These are phyloP conservation scores for Ceriops tagal DNA, from an alignment of 345 rosid species.

Conservation along the genomic window DNA sequence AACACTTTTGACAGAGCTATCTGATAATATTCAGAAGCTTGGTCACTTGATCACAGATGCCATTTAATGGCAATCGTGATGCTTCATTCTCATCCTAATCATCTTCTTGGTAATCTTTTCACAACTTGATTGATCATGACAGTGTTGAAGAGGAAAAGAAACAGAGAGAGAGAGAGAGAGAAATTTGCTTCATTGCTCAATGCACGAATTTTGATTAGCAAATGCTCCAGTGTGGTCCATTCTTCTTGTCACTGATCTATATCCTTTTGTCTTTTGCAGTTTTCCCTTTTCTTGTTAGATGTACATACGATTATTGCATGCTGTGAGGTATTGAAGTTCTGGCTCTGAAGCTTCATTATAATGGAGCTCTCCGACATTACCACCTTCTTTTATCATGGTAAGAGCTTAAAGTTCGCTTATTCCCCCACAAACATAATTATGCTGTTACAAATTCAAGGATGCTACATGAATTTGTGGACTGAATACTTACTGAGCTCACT, in stretches of 20 bases:
- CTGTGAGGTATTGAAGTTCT: background rate
- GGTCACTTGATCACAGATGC: slow-evolving; percentile 32
- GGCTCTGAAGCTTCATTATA: background rate
- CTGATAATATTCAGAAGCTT: slow-evolving; percentile 42
- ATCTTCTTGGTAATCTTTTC: slow-evolving; percentile 12
- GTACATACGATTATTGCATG: slow-evolving; percentile 1
- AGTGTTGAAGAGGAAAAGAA: background rate
- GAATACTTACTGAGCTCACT: no score
- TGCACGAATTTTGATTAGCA: no score
- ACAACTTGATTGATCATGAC: background rate
- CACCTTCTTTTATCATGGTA: background rate
- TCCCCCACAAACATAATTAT: background rate
- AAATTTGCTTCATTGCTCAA: no score
- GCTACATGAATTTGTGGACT: no score
- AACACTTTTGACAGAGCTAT: slow-evolving; percentile 38
- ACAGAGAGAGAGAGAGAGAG: no score
- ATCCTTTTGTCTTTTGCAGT: background rate
- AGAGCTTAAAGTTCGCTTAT: background rate
- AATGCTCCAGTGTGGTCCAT: no score
- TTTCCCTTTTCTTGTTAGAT: slow-evolving; percentile 12
- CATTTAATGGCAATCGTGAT: slow-evolving; percentile 17
- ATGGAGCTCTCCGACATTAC: background rate
- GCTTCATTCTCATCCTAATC: slow-evolving; percentile 18
- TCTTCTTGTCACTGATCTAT: background rate
- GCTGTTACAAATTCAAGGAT: background rate